Evolutionary conservation across 176 grass and related monocot species (phyloP), one percentile per base, ranked within the genome.

Genomic region (Zea luxurians): DNA sequence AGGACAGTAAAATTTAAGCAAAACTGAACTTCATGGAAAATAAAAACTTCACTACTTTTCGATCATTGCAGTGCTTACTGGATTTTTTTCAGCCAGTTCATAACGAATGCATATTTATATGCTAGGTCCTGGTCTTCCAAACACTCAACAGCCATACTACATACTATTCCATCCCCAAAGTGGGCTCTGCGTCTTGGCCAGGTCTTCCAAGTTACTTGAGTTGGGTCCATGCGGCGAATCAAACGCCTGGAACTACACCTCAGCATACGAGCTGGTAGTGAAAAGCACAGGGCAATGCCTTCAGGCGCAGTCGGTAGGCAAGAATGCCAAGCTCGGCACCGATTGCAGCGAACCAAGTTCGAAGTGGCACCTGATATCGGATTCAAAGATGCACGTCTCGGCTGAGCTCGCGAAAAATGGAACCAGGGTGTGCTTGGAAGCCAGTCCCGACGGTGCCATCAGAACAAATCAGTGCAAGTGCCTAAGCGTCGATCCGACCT

Each of bases 121-220:
- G 84, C 13, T 81, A 98, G 92, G 92, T 61, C 92, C 91, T 36
- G 96, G 88, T 68, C 68, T 98, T 75, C 85, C 91, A 36, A 85
- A 83, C 18, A 90, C 60, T 74, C 40, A 73, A 61, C 43, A 86
- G 61, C 74, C 83, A 13, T 89, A 89, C 66, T 88, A 83, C 36
- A 13, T 89, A 62, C 89, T 95, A 70, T 98, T 94, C 66, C 96
- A 98, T 78, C 89, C 90, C n/a, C 80, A 68, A 77, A 89, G 77
- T 10, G 96, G 96, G 49, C 89, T 92, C 46, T 98, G 96, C 70
- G 75, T 92, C 67, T 48, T 90, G 75, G 71, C 84, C 52, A 82
- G 87, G 10, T 78, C 78, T 71, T 84, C 35, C 0, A 80, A 87
- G 10, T 70, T 64, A 37, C 89, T 98, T 64, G 63, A 90, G 34